Percentiles rank a stretch among this genome's conserved stretches.
These are phyloP conservation scores for Voacanga thouarsii DNA, from an alignment of 257 asterid genomes.

Conservation along the genomic window DNA sequence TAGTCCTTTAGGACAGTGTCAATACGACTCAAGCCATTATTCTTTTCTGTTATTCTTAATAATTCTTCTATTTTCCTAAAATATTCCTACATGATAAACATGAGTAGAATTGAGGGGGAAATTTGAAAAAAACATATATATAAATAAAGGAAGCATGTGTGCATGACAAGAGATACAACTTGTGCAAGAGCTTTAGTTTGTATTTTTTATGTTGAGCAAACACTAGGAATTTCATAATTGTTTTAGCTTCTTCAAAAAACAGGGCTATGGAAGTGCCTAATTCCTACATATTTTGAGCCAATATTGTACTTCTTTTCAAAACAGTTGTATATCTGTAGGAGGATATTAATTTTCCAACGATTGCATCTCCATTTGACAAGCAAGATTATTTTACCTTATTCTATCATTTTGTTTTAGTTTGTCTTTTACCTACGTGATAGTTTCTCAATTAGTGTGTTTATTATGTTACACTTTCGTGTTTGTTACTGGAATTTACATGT, in stretches of 20 bases:
- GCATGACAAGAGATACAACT: slow-evolving; percentile 16
- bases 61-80: too few species aligned
- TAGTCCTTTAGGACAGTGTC: too few species aligned
- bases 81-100: too few species aligned
- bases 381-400: slow-evolving; percentile 40
- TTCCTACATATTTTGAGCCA: slow-evolving; percentile 39
- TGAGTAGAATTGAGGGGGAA: too few species aligned
- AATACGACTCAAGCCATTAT: too few species aligned
- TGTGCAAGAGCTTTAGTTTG: not conserved
- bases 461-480: not conserved
- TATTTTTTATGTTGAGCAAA: slow-evolving; percentile 3
- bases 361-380: slow-evolving; percentile 40
- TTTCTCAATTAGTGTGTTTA: not conserved
- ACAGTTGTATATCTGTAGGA: slow-evolving; percentile 50
- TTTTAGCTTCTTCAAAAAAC: slow-evolving; percentile 30
- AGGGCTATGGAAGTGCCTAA: slow-evolving; percentile 36
- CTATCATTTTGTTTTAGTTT: not conserved
- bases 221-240: slow-evolving; percentile 23
- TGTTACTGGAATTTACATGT: not conserved
- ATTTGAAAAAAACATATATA: not conserved
- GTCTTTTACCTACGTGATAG: not conserved
- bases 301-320: slow-evolving; percentile 40
- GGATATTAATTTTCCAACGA: slow-evolving; percentile 36
- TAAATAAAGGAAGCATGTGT: not conserved
- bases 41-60: too few species aligned